Evolutionary conservation across 2,329 filamentous ascomycete species (phyloP), one percentile per base, ranked within the genome.

Genomic region (Dactylellina leptospora): DNA sequence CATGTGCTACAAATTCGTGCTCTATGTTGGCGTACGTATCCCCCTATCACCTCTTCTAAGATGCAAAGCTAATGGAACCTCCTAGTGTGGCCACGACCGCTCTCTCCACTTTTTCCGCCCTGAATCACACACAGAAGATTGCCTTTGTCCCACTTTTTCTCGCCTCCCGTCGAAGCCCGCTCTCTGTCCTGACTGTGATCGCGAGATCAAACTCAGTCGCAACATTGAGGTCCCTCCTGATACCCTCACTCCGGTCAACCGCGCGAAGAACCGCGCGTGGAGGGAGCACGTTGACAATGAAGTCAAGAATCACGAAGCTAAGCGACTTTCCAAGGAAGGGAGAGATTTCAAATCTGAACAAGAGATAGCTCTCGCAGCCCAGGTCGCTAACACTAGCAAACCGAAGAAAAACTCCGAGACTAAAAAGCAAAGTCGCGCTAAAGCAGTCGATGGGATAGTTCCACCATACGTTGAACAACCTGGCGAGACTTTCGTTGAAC

Each of bases 51-150:
- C 28, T 3, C 28, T 36, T 27, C 20, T 16, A 2, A 42, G 2
- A 54, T 9, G 6, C 18, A 18, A 36, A 22, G 36, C 36, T 50
- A 27, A 56, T 16, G 48, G 20, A 44, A 44, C 51, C 13, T 38
- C 42, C 18, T 44, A 72, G 68, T 72, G 68, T 30, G 68, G 59
- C n/a, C 68, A 72, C 22, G 68, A 72, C 38, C 68, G 59, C 5
- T 72, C 68, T 20, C n/a, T 45, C 4, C 68, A 53, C 27, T 72
- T 59, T 20, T 72, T 64, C 30, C 68, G 68, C 25, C 45, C 59
- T 2, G 22, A 36, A 16, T 51, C 68, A 4, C 36, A 40, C 5
- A 72, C 68, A 6, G 51, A 25, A 1, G 38, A 59, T 3, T 72
- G 68, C 11, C 68, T 72, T 23, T 72, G 68, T 16, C 59, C 27